Percentiles rank a stretch among this genome's conserved stretches.
phyloP scores from a whole-genome alignment of 306 rosid genomes.

The Senna tora region DNA sequence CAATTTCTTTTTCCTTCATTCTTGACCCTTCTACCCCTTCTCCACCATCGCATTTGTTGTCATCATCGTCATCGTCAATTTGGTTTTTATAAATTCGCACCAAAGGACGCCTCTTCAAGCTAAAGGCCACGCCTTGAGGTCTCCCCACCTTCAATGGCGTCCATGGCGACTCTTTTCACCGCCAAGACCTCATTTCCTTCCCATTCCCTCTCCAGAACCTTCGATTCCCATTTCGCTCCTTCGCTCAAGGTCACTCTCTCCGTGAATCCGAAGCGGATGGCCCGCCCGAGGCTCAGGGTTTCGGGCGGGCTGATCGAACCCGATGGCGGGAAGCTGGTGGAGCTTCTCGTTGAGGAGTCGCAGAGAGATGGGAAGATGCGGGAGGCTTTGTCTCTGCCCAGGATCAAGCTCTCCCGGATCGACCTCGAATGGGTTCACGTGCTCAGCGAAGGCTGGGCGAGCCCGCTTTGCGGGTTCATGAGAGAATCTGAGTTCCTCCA shows the following conservation, averaged over 20 bases:
- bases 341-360: conserved; percentile 69
- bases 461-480: conserved; percentile 91
- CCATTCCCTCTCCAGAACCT: conserved; percentile 45
- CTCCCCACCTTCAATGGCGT: conserved; percentile 70
- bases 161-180: conserved; percentile 73
- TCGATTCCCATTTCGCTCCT: conserved; percentile 55
- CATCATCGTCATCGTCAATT: conserved; percentile 14
- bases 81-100: conserved; percentile 28
- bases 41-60: conserved; percentile 35
- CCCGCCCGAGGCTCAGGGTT: conserved; percentile 51
- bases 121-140: conserved; percentile 18
- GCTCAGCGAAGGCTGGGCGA: conserved; percentile 98
- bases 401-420: conserved; percentile 67
- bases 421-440: conserved; percentile 92
- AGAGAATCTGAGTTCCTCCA: conserved; percentile 99
- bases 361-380: conserved; percentile 54
- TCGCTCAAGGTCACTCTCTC: conserved; percentile 38
- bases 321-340: conserved; percentile 85
- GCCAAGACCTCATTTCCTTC: conserved; percentile 51
- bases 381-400: conserved; percentile 70
- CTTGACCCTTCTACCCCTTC: conserved; percentile 42
- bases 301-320: conserved; percentile 85
- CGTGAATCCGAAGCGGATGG: conserved; percentile 2
- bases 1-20: not conserved
- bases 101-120: not conserved